These are phyloP conservation scores for Lactifluus hygrophoroides DNA, from an alignment of 768 basidiomycete genomes.

Conservation along the genomic window DNA sequence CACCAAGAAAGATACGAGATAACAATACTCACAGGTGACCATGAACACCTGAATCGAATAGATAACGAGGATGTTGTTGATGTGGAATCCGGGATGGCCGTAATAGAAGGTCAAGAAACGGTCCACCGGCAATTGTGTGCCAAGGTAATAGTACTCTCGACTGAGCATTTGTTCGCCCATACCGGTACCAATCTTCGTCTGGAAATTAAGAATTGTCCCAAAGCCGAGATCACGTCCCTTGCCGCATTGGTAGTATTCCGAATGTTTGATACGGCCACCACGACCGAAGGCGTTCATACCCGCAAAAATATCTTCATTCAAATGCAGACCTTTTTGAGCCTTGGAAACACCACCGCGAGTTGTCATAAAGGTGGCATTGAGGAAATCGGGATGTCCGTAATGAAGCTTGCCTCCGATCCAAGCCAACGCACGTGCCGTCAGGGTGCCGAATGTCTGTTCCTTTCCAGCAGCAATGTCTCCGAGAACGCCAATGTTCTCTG, in stretches of 20 bases:
- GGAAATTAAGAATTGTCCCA: slow-evolving; percentile 98
- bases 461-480: slow-evolving; percentile 99
- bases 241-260: slow-evolving; percentile 99
- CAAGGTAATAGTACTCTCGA: slow-evolving; percentile 98
- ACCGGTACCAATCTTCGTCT: slow-evolving; percentile 99
- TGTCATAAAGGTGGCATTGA: slow-evolving; percentile 96
- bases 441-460: slow-evolving; percentile 99
- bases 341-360: slow-evolving; percentile 98
- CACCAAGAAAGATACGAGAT: neutral
- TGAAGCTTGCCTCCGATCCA: slow-evolving; percentile 99
- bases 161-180: slow-evolving; percentile 99
- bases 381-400: slow-evolving; percentile 98
- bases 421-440: slow-evolving; percentile 89
- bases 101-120: slow-evolving; percentile 99
- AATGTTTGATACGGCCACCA: slow-evolving; percentile 98
- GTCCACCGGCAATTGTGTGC: slow-evolving; percentile 95
- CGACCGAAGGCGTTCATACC: slow-evolving; percentile 99
- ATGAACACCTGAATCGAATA: slow-evolving; percentile 97
- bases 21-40: slow-evolving; percentile 64
- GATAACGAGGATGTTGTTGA: slow-evolving; percentile 99
- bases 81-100: slow-evolving; percentile 98
- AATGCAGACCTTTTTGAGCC: slow-evolving; percentile 95
- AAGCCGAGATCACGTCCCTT: slow-evolving; percentile 99
- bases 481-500: slow-evolving; percentile 97
- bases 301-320: slow-evolving; percentile 99